A percentile compares a stretch with the other conserved stretches of the same genome.
phyloP scores from a whole-genome alignment of 2,329 filamentous ascomycete species.

The Botrytis paeoniae region DNA sequence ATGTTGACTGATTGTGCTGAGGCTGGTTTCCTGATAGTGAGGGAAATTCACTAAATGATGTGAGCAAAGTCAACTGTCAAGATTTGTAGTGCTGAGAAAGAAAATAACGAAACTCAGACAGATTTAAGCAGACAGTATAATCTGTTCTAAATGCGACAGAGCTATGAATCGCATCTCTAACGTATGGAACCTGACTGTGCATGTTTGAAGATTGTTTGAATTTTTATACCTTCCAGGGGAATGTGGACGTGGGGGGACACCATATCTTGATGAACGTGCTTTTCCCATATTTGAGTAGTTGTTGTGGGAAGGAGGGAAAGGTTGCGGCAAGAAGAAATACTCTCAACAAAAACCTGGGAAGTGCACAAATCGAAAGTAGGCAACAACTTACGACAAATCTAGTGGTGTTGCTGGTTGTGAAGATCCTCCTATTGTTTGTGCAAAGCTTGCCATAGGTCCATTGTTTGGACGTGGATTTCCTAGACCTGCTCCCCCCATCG shows the following conservation, averaged over 20 bases:
- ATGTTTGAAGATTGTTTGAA: background rate
- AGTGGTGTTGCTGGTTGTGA: constrained; percentile 61
- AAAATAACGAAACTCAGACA: background rate
- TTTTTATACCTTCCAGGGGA: constrained; percentile 15
- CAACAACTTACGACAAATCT: constrained; percentile 59
- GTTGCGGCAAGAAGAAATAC: background rate
- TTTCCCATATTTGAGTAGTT: constrained; percentile 11
- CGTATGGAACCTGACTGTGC: background rate
- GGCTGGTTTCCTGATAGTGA: constrained; percentile 60
- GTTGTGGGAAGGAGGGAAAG: background rate
- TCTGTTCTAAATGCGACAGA: background rate
- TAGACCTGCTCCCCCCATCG: constrained; percentile 56
- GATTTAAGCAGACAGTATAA: background rate
- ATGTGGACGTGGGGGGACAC: background rate
- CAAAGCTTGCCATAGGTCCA: constrained; percentile 61
- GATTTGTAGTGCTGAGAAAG: background rate
- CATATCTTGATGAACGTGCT: background rate
- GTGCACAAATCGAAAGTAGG: constrained; percentile 26
- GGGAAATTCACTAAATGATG: constrained; percentile 56
- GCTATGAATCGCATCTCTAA: background rate
- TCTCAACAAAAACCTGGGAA: constrained; percentile 15
- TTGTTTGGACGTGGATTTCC: constrained; percentile 53
- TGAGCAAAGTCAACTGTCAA: constrained; percentile 23
- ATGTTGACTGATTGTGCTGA: constrained; percentile 38
- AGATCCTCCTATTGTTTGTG: constrained; percentile 58